Evolutionary conservation across 257 asterid species (phyloP).

Genomic region (Fraxinus pennsylvanica): DNA sequence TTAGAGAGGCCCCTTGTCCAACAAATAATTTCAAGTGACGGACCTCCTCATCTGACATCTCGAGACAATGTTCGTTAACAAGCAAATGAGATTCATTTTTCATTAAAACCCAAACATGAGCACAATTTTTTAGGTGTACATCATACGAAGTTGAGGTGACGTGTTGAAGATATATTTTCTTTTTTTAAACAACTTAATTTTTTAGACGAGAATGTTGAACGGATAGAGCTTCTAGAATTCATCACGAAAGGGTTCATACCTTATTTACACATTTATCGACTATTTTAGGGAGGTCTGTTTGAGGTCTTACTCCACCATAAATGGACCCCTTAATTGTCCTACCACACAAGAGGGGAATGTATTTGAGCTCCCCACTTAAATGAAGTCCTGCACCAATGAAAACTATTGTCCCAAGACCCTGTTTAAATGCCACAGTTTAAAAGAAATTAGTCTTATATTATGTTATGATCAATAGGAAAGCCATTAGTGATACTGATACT

Average conservation of each 20-base stretch:
- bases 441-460: not conserved
- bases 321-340: slow-evolving; percentile 61
- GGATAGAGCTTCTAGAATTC: not conserved
- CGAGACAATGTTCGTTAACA: not conserved
- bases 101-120: too few relatives aligned
- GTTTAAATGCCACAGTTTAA: not conserved
- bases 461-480: not conserved
- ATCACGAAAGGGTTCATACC: slow-evolving; percentile 31
- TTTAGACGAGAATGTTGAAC: not conserved
- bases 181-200: not conserved
- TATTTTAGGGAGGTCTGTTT: slow-evolving; percentile 56
- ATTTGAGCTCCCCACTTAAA: slow-evolving; percentile 47
- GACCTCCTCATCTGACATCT: not conserved
- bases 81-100: too few relatives aligned
- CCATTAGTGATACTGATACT: not conserved
- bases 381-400: slow-evolving; percentile 44
- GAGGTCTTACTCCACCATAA: slow-evolving; percentile 65
- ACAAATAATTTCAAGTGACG: not conserved
- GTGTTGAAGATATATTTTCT: not conserved
- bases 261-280: slow-evolving; percentile 63
- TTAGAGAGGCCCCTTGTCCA: not conserved
- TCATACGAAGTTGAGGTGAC: not conserved
- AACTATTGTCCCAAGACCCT: slow-evolving; percentile 54
- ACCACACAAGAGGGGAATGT: slow-evolving; percentile 57
- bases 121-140: too few relatives aligned